Base-by-base conservation (phyloP, 306 rosid genomes). In the Purshia tridentata region DNA sequence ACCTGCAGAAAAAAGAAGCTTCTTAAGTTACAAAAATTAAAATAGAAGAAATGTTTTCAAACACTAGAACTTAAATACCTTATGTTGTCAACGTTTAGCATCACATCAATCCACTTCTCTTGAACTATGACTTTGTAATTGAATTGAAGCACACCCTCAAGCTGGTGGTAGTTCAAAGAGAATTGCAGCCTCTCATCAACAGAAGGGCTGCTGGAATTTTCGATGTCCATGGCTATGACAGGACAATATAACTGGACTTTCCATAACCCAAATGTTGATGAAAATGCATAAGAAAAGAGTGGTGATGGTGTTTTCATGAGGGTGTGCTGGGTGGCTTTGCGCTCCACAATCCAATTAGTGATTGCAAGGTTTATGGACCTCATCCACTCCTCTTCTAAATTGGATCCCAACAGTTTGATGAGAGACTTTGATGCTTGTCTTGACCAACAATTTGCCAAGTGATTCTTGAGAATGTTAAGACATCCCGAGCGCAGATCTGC, bases 61-160 rank as follows among this genome's bases (percentile, higher is more conserved):
- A 18, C 29, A n/a, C 29, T 3, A 29, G 6, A 58, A 29, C 2
- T 6, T 44, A 44, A 13, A 9, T 84, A 94, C 98, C 99, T 88
- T 84, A 94, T 88, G 85, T 94, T 94, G 67, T 94, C 99, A 41
- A 80, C 75, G 85, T 87, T 86, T 6, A 88, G 88, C 49, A 72
- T 62, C 74, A 91, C 87, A 12, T 87, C 91, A 8, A 94, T 77
- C 99, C 96, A 94, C 77, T 76, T 81, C 70, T 88, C 89, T 49
- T 80, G 82, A 66, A 81, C 48, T 10, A 58, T 47, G 49, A 82
- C 91, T 76, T 53, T 86, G 85, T 86, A 75, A 69, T 94, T 89
- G 88, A 94, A 91, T 39, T 94, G 99, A 65, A 91, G 81, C 62
- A 91, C 97, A 41, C 99, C 97, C 80, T 91, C 92, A 70, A 94